phyloP scores from a whole-genome alignment of 768 basidiomycete species.

The Phaeotremella skinneri region DNA sequence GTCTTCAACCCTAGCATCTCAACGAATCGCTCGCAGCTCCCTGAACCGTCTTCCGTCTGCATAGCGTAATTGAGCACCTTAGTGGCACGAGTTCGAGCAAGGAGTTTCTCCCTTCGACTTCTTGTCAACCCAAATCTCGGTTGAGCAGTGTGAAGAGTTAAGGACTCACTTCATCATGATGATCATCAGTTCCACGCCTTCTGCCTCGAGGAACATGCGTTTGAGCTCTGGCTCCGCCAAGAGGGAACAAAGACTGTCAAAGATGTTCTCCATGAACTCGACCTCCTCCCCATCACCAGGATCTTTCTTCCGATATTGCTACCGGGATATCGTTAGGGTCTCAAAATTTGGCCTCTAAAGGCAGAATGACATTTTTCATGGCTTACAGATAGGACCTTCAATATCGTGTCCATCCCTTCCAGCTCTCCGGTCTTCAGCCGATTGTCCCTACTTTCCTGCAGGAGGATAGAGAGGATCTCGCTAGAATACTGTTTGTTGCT shows the following conservation, averaged over 20 bases:
- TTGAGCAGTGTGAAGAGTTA: not conserved
- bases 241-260: constrained; percentile 83
- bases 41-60: constrained; percentile 66
- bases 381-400: constrained; percentile 79
- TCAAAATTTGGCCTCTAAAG: not conserved
- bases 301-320: constrained; percentile 86
- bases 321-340: not conserved
- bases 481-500: constrained; percentile 92
- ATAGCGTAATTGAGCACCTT: constrained; percentile 89
- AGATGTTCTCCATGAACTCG: constrained; percentile 98
- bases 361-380: constrained; percentile 11
- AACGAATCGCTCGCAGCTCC: constrained; percentile 77
- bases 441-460: constrained; percentile 71
- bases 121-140: not conserved
- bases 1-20: constrained; percentile 84
- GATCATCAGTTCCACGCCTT: constrained; percentile 97
- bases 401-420: constrained; percentile 72
- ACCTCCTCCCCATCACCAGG: constrained; percentile 83
- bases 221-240: constrained; percentile 77
- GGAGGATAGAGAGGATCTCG: constrained; percentile 84
- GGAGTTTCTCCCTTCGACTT: constrained; percentile 70
- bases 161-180: constrained; percentile 84
- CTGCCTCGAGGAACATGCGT: constrained; percentile 74
- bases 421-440: constrained; percentile 66
- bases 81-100: constrained; percentile 77